phyloP scores from a whole-genome alignment of 2,329 filamentous ascomycete genomes.

The Decorospora gaudefroyi region DNA sequence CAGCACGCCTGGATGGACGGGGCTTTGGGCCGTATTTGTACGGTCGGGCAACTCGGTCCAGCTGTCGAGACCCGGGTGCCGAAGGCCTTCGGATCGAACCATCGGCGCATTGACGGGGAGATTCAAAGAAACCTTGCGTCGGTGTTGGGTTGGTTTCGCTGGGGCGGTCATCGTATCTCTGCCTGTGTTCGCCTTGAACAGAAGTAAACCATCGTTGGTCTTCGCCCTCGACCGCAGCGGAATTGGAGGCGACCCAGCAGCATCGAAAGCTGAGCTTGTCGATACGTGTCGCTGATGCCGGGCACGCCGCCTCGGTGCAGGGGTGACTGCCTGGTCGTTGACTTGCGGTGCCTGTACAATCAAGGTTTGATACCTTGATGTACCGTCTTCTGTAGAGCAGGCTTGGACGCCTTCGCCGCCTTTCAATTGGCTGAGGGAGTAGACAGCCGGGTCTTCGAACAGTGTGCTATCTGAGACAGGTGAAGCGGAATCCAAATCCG shows the following conservation, averaged over 20 bases:
- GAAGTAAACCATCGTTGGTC: slow-evolving; percentile 15
- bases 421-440: neutral
- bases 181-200: slow-evolving; percentile 13
- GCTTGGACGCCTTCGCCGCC: neutral
- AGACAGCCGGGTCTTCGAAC: slow-evolving; percentile 9
- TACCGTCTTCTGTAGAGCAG: neutral
- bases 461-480: slow-evolving; percentile 16
- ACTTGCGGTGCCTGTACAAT: neutral
- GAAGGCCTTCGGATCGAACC: neutral
- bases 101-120: slow-evolving; percentile 13
- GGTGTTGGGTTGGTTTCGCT: slow-evolving; percentile 1
- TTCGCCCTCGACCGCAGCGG: slow-evolving; percentile 9
- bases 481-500: slow-evolving; percentile 4
- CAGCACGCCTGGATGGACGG: neutral
- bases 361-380: neutral
- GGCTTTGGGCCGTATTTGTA: neutral
- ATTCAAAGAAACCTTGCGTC: slow-evolving; percentile 20
- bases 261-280: neutral
- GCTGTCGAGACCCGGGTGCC: neutral
- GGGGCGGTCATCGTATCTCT: neutral
- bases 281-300: slow-evolving; percentile 2
- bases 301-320: neutral
- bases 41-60: neutral
- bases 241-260: neutral
- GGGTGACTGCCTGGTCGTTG: neutral